Evolutionary conservation across 768 basidiomycete species (phyloP).

Genomic region (Collybia sp.): DNA sequence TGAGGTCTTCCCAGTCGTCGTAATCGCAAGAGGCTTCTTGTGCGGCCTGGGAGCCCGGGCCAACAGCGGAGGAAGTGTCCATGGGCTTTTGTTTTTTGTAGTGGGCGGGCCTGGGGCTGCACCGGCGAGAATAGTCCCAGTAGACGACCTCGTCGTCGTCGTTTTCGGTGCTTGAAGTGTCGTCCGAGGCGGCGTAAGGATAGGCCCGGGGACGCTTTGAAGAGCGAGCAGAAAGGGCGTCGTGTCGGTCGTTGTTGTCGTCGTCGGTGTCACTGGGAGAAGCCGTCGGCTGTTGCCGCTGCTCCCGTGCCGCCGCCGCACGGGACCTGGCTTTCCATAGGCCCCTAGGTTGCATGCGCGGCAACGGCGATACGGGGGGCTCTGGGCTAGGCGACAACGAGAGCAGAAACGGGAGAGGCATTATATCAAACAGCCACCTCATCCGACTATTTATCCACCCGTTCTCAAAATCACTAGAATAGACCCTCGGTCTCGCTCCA

Average conservation of each 20-base stretch:
- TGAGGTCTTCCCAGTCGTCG: conserved; percentile 66
- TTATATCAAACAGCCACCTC: too few species aligned
- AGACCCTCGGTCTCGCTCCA: too few species aligned
- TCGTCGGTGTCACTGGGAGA: conserved; percentile 5
- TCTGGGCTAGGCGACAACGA: too few species aligned
- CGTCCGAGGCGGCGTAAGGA: background rate
- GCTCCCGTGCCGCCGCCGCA: conserved; percentile 16
- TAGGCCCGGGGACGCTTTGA: conserved; percentile 1
- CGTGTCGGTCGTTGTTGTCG: conserved; percentile 3
- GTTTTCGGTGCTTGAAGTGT: conserved; percentile 9
- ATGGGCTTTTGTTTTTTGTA: conserved; percentile 32
- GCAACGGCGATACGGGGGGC: too few species aligned
- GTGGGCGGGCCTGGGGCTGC: conserved; percentile 19
- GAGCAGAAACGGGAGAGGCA: too few species aligned
- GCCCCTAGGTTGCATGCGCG: conserved; percentile 24
- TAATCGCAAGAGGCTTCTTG: conserved; percentile 20
- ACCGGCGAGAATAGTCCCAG: conserved; percentile 29
- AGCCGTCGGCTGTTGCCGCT: conserved; percentile 11
- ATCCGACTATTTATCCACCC: too few species aligned
- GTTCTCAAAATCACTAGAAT: too few species aligned
- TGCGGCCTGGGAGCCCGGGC: conserved; percentile 13
- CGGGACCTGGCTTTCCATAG: conserved; percentile 37
- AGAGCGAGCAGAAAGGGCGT: background rate
- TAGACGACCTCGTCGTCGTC: conserved; percentile 21
- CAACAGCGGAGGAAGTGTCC: conserved; percentile 34